A percentile compares a stretch with the other conserved stretches of the same genome.
Evolutionary conservation across 2,329 filamentous ascomycete species (phyloP).

Genomic region (Thelonectria olida): DNA sequence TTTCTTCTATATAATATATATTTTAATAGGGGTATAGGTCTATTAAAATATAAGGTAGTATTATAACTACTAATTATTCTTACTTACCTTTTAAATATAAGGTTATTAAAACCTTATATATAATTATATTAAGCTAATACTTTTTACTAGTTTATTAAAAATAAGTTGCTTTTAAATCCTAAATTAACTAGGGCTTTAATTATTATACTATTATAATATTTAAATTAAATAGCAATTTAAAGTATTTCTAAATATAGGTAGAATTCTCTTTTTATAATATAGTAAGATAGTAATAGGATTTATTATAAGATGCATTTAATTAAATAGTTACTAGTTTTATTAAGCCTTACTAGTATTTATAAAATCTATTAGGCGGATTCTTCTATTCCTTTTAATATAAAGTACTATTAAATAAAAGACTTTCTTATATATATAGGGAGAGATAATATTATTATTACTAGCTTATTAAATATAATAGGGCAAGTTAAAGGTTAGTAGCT

Average conservation of each 20-base stretch:
- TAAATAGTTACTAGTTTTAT: no score
- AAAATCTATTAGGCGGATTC: no score
- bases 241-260: background rate
- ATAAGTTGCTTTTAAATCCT: background rate
- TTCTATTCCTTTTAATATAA: no score
- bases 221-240: background rate
- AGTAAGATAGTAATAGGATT: no score
- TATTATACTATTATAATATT: background rate
- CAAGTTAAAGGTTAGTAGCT: no score
- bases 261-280: no score
- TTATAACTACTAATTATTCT: background rate
- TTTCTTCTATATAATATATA: background rate
- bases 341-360: no score
- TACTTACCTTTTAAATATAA: background rate
- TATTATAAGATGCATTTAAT: no score
- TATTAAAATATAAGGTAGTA: background rate
- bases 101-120: background rate
- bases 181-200: background rate
- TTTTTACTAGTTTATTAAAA: background rate
- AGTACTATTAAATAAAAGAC: no score
- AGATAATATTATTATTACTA: no score
- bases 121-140: background rate
- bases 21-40: background rate
- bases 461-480: no score
- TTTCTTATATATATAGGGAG: no score